Conservation (phyloP, 2,329 filamentous ascomycete species). For the Aspergillus pseudotamarii region DNA sequence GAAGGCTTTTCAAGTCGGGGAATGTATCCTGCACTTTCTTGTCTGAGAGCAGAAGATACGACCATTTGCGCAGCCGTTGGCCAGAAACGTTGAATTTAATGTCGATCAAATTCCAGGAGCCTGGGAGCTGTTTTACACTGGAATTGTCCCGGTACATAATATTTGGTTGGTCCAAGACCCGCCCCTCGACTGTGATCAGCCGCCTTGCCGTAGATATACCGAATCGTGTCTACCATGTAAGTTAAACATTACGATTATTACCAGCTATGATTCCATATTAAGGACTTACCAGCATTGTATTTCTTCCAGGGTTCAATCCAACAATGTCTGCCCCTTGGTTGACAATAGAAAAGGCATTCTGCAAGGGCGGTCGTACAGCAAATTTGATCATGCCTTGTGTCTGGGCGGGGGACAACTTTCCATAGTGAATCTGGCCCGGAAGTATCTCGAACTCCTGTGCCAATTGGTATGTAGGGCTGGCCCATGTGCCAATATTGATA, state of each 20-base stretch:
- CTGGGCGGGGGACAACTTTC: conserved; percentile 19
- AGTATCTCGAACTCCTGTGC: conserved; percentile 65
- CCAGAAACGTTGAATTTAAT: not conserved
- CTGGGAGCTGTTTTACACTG: not conserved
- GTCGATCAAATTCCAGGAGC: not conserved
- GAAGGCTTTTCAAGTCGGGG: not conserved
- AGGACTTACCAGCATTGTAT: not conserved
- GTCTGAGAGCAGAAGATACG: not conserved
- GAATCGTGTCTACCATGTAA: not conserved
- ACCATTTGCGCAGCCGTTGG: not conserved
- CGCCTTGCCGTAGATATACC: not conserved
- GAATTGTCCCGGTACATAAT: not conserved
- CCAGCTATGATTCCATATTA: no score
- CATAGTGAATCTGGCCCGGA: conserved; percentile 62
- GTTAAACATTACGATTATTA: not conserved
- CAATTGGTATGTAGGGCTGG: conserved; percentile 64
- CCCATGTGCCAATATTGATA: conserved; percentile 63
- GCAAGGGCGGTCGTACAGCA: not conserved
- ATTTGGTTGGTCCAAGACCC: not conserved
- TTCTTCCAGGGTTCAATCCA: conserved; percentile 51
- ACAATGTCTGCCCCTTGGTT: not conserved
- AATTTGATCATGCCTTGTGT: conserved; percentile 5
- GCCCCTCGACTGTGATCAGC: not conserved
- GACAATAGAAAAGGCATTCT: not conserved
- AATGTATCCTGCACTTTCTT: not conserved